Evolutionary conservation across 2,329 filamentous ascomycete genomes (phyloP), one percentile per base, ranked within the genome.

Genomic region (Beauveria australis): DNA sequence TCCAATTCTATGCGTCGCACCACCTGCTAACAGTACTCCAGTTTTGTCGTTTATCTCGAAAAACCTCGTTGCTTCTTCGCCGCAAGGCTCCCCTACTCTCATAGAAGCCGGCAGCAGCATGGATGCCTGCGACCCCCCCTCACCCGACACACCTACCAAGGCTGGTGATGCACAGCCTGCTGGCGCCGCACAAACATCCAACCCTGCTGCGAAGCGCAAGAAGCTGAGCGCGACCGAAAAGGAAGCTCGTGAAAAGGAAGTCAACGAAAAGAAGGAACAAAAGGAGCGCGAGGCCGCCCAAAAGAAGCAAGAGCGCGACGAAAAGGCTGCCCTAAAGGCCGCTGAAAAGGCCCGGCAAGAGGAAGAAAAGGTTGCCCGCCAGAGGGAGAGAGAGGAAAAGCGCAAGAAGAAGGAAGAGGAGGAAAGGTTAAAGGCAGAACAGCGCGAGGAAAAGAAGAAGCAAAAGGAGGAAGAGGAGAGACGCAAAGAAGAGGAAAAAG

Each of bases 391-490:
- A 14, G 74, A 75, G 16, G 72, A 74, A 43, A 74, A 74, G 60
- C 72, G 73, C 54, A 73, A 73, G 61, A 75, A 76, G 59, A 76
- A 74, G 59, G 75, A 75, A 61, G 73, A 76, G 54, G 77, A 79
- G 59, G 74, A 74, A 22, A 67, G 70, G 55, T 60, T 68, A 8
- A 73, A 73, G 63, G 75, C 73, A 0, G 72, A 76, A 51, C 77
- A 80, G 63, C 73, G 72, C 12, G 74, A 75, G 16, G 75, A 76
- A 62, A 81, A 80, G 68, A 78, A 75, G 65, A 73, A 73, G 33
- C 77, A 80, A 64, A 81, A 79, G 67, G 80, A 82, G 46, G 79
- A 81, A 47, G 78, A 79, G 58, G 67, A 74, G 49, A 67, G 73
- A 48, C 71, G 70, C 53, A 53, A 70, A 2, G 70, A 74, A 62